Percentiles rank a stretch among this genome's conserved stretches.
Conservation (phyloP, 108 stramenopile species). For the Cyclotella sp. region DNA sequence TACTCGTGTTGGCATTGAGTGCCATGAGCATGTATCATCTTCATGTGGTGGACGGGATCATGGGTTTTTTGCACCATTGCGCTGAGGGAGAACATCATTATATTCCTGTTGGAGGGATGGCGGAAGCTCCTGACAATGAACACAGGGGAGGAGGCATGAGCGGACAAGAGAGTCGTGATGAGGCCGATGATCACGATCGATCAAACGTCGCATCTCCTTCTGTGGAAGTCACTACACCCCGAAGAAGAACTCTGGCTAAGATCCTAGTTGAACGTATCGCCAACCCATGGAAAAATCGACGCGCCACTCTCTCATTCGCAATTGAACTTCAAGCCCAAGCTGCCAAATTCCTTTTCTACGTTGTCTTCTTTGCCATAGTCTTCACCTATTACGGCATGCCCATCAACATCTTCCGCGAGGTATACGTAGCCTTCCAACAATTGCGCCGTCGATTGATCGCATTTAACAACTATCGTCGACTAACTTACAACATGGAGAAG, state of each 20-base stretch:
- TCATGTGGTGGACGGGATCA: slow-evolving; percentile 85
- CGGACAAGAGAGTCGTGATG: not conserved
- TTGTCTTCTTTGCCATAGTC: slow-evolving; percentile 94
- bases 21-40: slow-evolving; percentile 76
- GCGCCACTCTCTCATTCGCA: slow-evolving; percentile 85
- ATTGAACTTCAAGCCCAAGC: slow-evolving; percentile 94
- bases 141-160: not conserved
- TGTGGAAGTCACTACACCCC: not conserved
- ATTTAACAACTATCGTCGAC: slow-evolving; percentile 86
- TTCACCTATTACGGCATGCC: slow-evolving; percentile 96
- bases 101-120: slow-evolving; percentile 48
- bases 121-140: slow-evolving; percentile 3
- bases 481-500: slow-evolving; percentile 93
- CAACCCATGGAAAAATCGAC: slow-evolving; percentile 80
- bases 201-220: not conserved
- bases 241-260: slow-evolving; percentile 24
- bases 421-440: slow-evolving; percentile 82
- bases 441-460: slow-evolving; percentile 76
- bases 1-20: slow-evolving; percentile 80
- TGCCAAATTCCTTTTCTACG: slow-evolving; percentile 93
- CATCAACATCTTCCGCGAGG: slow-evolving; percentile 95
- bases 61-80: slow-evolving; percentile 71
- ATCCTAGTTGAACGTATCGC: slow-evolving; percentile 48
- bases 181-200: not conserved
- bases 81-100: slow-evolving; percentile 51